Evolutionary conservation across 2,329 filamentous ascomycete species (phyloP), one percentile per base, ranked within the genome.

Genomic region (Diaporthe sp.): DNA sequence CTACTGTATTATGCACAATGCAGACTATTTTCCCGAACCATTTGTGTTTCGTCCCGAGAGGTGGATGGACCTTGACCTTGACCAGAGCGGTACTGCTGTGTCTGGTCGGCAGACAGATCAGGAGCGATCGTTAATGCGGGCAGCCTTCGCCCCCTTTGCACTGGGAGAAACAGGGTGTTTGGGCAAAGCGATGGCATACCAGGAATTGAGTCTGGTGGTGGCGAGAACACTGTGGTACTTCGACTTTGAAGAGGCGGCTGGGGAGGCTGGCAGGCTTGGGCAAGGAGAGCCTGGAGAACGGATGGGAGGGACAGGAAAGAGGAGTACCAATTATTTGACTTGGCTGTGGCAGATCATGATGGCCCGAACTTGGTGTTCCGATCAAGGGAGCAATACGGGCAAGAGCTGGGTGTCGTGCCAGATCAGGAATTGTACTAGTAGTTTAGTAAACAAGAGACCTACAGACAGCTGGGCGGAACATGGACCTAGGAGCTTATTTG

Each of bases 131-230:
- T 4, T 25, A 19, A 66, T 72, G 70, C 42, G 79, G 77, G 6
- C 53, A 79, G n/a, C 80, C 79, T 79, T 77, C 47, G 61, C 73
- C 19, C 80, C 83, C 2, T 85, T 85, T 68, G 81, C 79, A 10
- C 72, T 81, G 0, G 83, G 84, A 0, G 80, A 82, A 0, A 77
- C 82, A 25, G 79, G 77, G 32, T 85, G 84, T 61, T 77, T 82
- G 22, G 82, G 82, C 0, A 82, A 81, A 65, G 71, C 71, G 6
- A 77, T 81, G 73, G 79, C 79, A 0, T 73, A 78, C 39, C 72
- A 77, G 30, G 76, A 78, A 58, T 50, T 75, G 25, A 76, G 75
- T 50, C 76, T 79, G 13, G 75, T 75, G 0, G 56, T 79, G 58
- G 78, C 77, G 2, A 77, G 73, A 58, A 71, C 76, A 19, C 71